phyloP scores from a whole-genome alignment of 148 eudicot genomes.

The Fagopyrum homotropicum region DNA sequence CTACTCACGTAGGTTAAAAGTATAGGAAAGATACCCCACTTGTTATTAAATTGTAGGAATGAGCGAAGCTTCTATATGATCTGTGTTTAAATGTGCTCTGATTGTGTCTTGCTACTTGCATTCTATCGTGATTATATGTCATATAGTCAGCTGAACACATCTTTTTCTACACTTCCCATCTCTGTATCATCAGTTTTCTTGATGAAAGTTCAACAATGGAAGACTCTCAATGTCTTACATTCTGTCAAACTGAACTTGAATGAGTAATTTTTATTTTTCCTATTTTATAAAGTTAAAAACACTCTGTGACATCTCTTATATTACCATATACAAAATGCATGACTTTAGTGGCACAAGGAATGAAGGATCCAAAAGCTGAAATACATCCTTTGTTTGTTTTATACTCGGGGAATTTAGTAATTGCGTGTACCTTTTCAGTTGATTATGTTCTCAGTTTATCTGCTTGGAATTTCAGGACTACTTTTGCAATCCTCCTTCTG shows the following conservation, averaged over 20 bases:
- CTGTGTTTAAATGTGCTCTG: background rate
- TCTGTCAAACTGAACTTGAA: background rate
- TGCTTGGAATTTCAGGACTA: conserved; percentile 54
- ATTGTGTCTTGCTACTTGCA: background rate
- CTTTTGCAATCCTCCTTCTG: conserved; percentile 75
- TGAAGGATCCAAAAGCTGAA: background rate
- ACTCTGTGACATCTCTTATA: background rate
- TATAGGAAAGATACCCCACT: conserved; percentile 5
- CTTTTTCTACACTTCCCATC: background rate
- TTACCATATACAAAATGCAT: background rate
- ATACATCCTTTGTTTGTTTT: background rate
- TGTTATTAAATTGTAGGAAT: background rate
- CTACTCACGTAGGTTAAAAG: background rate
- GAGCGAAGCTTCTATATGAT: background rate
- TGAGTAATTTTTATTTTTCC: background rate
- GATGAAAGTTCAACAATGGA: background rate
- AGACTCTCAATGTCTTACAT: background rate
- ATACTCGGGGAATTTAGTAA: background rate
- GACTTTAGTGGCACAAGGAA: background rate
- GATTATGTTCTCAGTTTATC: conserved; percentile 4
- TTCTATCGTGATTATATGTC: background rate
- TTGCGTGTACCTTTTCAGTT: background rate
- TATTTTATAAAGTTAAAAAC: background rate
- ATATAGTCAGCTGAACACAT: background rate
- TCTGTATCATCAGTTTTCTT: background rate